Base-by-base conservation (phyloP, 176 grass and related monocot genomes). In the Triticum dicoccoides region DNA sequence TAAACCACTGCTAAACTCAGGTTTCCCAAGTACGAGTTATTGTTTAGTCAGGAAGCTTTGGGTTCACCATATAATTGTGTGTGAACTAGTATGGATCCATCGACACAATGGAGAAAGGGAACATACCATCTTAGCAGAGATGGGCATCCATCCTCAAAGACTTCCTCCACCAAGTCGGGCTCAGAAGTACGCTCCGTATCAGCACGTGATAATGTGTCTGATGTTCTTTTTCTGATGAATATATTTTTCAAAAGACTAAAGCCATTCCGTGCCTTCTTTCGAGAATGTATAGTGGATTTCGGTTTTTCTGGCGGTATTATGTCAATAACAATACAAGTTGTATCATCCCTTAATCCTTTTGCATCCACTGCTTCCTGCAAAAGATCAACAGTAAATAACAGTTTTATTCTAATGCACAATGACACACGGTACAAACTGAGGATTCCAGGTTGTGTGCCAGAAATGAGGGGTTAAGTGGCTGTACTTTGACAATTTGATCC, bases 321-420 rank as follows among this genome's bases (percentile, higher is more conserved):
- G 87, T 99, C 97, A 81, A 99, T 73, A 3, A 99, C 94, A 52
- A 97, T 94, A 77, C 97, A 99, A 52, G 97, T 99, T 21, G 97
- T 99, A 88, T 99, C 97, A 37, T 99, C 97, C 84, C 97, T 94
- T 76, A 99, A 80, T 77, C 97, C 94, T 94, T 93, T 97, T 81
- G 87, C 67, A 39, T 91, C 92, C 38, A 99, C 89, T 34, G 97
- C 97, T 87, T 96, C 97, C 97, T 99, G 73, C 49, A 90, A 85
- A 86, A 45, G 49, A 84, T 41, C 38, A 73, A 34, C 2, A 88
- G 45, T 80, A 56, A 84, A 75, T 20, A 69, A 68, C 27, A 29
- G 29, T 23, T 54, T 58, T 76, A 42, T 76, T 76, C 14, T 17
- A 76, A 9, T 52, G 17, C 44, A 52, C 13, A 76, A 25, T 32